phyloP scores from a whole-genome alignment of 805 yeast species.

The Wickerhamiella azyma region DNA sequence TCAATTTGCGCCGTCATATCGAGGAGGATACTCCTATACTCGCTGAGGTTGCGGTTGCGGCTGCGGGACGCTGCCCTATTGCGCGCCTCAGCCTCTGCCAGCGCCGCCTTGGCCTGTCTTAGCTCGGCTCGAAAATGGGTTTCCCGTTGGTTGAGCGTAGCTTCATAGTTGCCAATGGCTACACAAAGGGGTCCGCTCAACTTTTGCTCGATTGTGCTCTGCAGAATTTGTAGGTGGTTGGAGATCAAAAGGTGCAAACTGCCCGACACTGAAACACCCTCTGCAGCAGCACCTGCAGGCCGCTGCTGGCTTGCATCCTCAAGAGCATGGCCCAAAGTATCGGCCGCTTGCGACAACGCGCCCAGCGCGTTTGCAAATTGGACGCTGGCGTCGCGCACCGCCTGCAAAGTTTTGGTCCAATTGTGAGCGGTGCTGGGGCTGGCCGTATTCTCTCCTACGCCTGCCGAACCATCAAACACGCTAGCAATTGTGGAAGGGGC shows the following conservation, averaged over 20 bases:
- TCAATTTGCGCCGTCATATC: slow-evolving; percentile 64
- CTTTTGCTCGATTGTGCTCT: slow-evolving; percentile 39
- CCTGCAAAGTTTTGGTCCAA: slow-evolving; percentile 26
- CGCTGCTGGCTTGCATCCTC: slow-evolving; percentile 50
- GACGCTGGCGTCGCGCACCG: slow-evolving; percentile 34
- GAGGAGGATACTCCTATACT: slow-evolving; percentile 52
- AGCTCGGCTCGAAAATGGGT: slow-evolving; percentile 40
- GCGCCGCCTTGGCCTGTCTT: slow-evolving; percentile 35
- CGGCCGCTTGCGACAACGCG: slow-evolving; percentile 44
- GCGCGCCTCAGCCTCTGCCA: slow-evolving; percentile 48
- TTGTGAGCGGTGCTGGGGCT: slow-evolving; percentile 32
- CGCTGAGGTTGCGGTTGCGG: slow-evolving; percentile 49
- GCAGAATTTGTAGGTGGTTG: slow-evolving; percentile 61
- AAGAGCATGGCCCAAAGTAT: slow-evolving; percentile 55
- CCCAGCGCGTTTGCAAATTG: slow-evolving; percentile 35
- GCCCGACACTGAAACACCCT: slow-evolving; percentile 56
- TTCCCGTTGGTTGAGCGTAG: slow-evolving; percentile 36
- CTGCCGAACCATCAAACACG: slow-evolving; percentile 2
- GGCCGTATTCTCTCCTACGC: slow-evolving; percentile 1
- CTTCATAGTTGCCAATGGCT: slow-evolving; percentile 34
- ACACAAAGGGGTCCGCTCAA: slow-evolving; percentile 41
- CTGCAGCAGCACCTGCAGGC: slow-evolving; percentile 46
- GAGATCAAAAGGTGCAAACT: slow-evolving; percentile 67
- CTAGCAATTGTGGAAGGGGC: neutral
- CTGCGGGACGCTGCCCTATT: slow-evolving; percentile 45